A percentile compares a stretch with the other conserved stretches of the same genome.
Conservation (phyloP, 1,284 basidiomycete species). For the Tilletia caries region DNA sequence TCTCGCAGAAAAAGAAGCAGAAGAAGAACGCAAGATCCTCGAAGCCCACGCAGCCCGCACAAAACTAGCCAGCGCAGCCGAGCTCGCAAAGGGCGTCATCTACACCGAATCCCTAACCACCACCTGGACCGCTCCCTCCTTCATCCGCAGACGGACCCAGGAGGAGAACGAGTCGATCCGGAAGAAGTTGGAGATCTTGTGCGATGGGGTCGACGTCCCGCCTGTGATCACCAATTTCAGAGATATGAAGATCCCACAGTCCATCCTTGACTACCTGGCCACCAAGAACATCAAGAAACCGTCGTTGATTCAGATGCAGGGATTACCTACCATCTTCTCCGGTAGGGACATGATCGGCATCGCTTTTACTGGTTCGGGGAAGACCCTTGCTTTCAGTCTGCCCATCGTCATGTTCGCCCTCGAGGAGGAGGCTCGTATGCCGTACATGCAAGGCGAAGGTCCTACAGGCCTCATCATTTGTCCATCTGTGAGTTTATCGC, state of each 20-base stretch:
- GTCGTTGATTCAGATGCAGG: conserved; percentile 95
- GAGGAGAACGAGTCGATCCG: conserved; percentile 73
- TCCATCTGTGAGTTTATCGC: conserved; percentile 27
- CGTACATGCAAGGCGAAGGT: conserved; percentile 87
- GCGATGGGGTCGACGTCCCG: conserved; percentile 87
- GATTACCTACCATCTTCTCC: conserved; percentile 75
- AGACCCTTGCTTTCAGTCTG: conserved; percentile 56
- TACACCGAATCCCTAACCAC: conserved; percentile 84
- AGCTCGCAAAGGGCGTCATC: conserved; percentile 85
- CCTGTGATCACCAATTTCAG: conserved; percentile 88
- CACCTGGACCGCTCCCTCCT: conserved; percentile 84
- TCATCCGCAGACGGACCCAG: conserved; percentile 69
- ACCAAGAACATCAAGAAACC: conserved; percentile 73
- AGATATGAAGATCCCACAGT: conserved; percentile 95
- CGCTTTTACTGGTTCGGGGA: conserved; percentile 57
- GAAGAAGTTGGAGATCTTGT: conserved; percentile 85
- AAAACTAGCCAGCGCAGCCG: conserved; percentile 85
- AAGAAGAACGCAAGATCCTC: conserved; percentile 83
- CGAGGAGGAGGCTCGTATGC: conserved; percentile 81
- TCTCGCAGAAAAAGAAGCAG: conserved; percentile 74
- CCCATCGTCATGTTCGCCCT: conserved; percentile 65
- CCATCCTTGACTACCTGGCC: conserved; percentile 76
- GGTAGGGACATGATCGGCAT: conserved; percentile 59
- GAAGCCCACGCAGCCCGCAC: conserved; percentile 84
- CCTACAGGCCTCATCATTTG: conserved; percentile 93